Evolutionary conservation across 2,329 filamentous ascomycete genomes (phyloP), one percentile per base, ranked within the genome.

Genomic region (Aspergillus uvarum): DNA sequence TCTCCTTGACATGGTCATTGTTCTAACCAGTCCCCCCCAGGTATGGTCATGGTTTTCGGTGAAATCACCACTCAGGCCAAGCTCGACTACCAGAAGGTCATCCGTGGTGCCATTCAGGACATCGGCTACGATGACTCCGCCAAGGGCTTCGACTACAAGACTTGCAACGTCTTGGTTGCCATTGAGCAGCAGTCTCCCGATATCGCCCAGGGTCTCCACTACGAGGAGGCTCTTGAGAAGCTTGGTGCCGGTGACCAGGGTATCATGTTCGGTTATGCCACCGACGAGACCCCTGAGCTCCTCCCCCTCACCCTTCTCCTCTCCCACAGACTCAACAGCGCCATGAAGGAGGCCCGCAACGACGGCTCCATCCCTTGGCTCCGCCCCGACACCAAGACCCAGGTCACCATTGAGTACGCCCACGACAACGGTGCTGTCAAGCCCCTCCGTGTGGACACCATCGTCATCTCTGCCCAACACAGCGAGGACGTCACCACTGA

Each of bases 111-210:
- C 77, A 92, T 99, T 87, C 94, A 96, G 87, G 94, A 96, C 77
- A 99, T 99, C 76, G 95, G 95, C 74, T 99, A 98, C 82, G 95
- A 99, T 82, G 87, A 90, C 81, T 98, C 95, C 59, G 85, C 86
- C 74, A 99, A 99, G 89, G 95, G 95, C 66, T 99, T 99, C 82
- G 95, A 99, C 85, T 96, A 97, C 92, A 98, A 98, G 89, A 99
- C 95, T 71, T 94, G 90, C 85, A 98, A 97, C 85, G 87, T 99
- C 76, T 88, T 98, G 72, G 93, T 98, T 73, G 95, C 94, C 82
- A 97, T 99, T 80, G 95, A 99, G 89, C 88, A 99, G 84, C 95
- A 99, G 83, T 98, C 94, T 63, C 91, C 94, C 74, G 95, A 99
- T 81, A 99, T 99, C 76, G 95, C 95, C 71, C 95, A 98, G 84